Evolutionary conservation across 768 basidiomycete species (phyloP), one percentile per base, ranked within the genome.

Genomic region (Trametes maxima): DNA sequence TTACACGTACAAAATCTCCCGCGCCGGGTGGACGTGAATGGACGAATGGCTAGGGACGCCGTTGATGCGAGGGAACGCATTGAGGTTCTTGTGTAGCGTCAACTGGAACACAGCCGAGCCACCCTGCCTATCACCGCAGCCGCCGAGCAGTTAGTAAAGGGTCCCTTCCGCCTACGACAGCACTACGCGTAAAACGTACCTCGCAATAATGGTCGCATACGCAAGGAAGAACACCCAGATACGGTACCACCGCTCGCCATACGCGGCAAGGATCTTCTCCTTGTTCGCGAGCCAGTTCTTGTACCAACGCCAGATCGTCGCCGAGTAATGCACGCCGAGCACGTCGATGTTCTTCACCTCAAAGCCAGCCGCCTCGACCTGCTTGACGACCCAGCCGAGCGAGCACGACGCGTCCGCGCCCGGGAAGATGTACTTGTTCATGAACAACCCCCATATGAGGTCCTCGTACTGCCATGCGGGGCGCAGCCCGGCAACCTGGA

Each of bases 391-490:
- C 96, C 96, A 98, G 43, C 91, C 93, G 33, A 98, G 88, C 19
- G 95, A 92, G 74, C 94, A 94, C 2, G 89, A 93, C 0, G 97
- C 97, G 69, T 99, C 97, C 3, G 96, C 97, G 71, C 96, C 96
- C 45, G 97, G 96, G 88, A 99, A 99, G 72, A 99, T 78, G 67
- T 99, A 98, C 71, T 95, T 95, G 85, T 92, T 95, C 94, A 95
- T 95, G 80, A 95, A 96, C 21, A 95, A 82, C 66, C 94, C 95
- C 94, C 97, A 99, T 67, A 94, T 87, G 58, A 99, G 86, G 73
- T 99, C 97, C 79, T 99, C 97, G 67, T 88, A 98, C 73, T 98
- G 97, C 97, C 97, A 99, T n/a, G 81, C 74, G 5, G 95, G 95
- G 37, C 96, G 88, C 66, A 98, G 79, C 63, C 97, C 97, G 50